phyloP scores from a whole-genome alignment of 2,329 filamentous ascomycete genomes.

The Colletotrichum scovillei region DNA sequence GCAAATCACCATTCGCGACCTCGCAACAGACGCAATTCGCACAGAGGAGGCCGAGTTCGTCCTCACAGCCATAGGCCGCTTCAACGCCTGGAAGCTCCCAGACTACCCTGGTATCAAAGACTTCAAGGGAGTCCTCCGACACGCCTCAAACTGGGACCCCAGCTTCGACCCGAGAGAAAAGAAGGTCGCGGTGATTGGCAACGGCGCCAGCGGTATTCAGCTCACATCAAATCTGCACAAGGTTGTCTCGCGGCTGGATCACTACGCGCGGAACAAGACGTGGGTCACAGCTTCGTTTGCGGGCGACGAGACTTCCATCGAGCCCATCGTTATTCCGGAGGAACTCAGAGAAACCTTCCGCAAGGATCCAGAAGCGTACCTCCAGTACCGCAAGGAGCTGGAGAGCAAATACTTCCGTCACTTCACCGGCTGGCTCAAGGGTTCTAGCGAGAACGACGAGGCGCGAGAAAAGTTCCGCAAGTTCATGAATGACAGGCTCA shows the following conservation, averaged over 20 bases:
- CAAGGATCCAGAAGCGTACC: conserved; percentile 69
- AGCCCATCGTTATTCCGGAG: conserved; percentile 64
- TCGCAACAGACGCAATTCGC: conserved; percentile 49
- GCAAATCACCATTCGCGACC: conserved; percentile 60
- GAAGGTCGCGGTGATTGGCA: conserved; percentile 70
- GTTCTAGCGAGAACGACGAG: conserved; percentile 59
- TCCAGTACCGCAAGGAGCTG: conserved; percentile 66
- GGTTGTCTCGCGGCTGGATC: conserved; percentile 63
- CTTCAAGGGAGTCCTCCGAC: conserved; percentile 66
- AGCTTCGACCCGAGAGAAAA: conserved; percentile 61
- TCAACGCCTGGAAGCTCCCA: conserved; percentile 74
- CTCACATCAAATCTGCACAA: conserved; percentile 64
- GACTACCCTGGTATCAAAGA: conserved; percentile 67
- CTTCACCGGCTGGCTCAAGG: conserved; percentile 65
- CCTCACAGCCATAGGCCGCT: conserved; percentile 72
- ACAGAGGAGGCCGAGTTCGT: conserved; percentile 68
- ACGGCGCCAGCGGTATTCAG: conserved; percentile 71
- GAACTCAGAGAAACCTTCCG: conserved; percentile 68
- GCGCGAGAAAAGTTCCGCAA: conserved; percentile 59
- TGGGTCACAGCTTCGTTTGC: conserved; percentile 76
- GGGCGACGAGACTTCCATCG: conserved; percentile 63
- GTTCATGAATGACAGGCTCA: conserved; percentile 65
- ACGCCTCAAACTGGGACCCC: conserved; percentile 71
- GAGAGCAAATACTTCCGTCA: conserved; percentile 72
- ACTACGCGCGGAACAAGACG: conserved; percentile 73